A percentile compares a stretch with the other conserved stretches of the same genome.
Evolutionary conservation across 1,284 basidiomycete species (phyloP).

Genomic region (Psilocybe mexicana): DNA sequence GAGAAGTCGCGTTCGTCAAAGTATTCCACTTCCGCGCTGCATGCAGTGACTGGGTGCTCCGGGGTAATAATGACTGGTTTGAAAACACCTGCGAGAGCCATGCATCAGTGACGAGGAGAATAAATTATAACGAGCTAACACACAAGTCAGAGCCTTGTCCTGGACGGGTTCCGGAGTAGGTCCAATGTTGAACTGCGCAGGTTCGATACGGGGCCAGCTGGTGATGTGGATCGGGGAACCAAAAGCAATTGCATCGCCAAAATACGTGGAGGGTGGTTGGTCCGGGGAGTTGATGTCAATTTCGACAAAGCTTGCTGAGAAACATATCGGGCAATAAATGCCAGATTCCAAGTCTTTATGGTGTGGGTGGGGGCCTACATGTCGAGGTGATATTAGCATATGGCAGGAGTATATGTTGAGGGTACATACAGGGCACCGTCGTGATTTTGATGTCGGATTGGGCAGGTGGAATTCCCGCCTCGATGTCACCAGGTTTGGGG

Average conservation of each 20-base stretch:
- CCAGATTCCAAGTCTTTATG: neutral
- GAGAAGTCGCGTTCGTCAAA: neutral
- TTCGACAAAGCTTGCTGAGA: neutral
- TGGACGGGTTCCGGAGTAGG: conserved; percentile 1
- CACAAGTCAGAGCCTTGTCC: conserved; percentile 12
- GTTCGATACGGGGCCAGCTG: neutral
- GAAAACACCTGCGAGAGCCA: too few species aligned
- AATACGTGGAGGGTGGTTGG: neutral
- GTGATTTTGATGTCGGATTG: neutral
- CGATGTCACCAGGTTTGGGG: neutral
- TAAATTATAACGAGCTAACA: neutral
- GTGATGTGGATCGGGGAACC: neutral
- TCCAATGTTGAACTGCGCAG: conserved; percentile 1
- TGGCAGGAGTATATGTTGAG: neutral
- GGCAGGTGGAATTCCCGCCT: neutral
- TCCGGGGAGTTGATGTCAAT: neutral
- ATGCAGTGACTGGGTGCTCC: neutral
- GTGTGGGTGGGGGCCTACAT: neutral
- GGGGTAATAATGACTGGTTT: neutral
- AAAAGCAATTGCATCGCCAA: neutral
- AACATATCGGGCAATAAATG: too few species aligned
- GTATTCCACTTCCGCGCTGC: conserved; percentile 7
- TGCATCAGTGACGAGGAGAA: too few species aligned
- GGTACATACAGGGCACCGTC: neutral
- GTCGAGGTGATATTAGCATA: neutral